Percentiles rank a stretch among this genome's conserved stretches.
phyloP scores from a whole-genome alignment of 768 basidiomycete genomes.

The Phanerochaete sordida region DNA sequence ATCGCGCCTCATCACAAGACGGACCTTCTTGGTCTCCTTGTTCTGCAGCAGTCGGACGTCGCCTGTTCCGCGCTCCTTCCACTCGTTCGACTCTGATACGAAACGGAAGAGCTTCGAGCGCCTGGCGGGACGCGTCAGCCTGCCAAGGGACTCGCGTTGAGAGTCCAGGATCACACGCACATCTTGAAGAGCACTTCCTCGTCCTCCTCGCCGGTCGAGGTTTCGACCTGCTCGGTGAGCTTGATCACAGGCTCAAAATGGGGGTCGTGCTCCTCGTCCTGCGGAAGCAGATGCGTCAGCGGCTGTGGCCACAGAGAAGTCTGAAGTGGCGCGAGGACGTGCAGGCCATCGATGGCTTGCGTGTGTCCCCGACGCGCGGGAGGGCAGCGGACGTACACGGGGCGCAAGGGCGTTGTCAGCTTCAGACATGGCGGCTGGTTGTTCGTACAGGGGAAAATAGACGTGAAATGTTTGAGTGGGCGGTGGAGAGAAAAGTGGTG shows the following conservation, averaged over 20 bases:
- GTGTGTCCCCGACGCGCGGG: neutral
- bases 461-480: conserved; percentile 10
- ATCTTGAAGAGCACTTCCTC: conserved; percentile 95
- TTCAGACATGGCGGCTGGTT: conserved; percentile 21
- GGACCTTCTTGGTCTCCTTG: conserved; percentile 86
- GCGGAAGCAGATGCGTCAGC: conserved; percentile 16
- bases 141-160: conserved; percentile 10
- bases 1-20: conserved; percentile 98
- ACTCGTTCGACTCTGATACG: conserved; percentile 70
- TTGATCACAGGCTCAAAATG: conserved; percentile 97
- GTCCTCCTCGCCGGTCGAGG: conserved; percentile 93
- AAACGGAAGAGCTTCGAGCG: conserved; percentile 98
- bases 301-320: conserved; percentile 4
- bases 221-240: conserved; percentile 93
- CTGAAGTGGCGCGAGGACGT: conserved; percentile 23
- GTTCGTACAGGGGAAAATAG: conserved; percentile 9
- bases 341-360: conserved; percentile 15
- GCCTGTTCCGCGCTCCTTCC: conserved; percentile 98
- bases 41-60: conserved; percentile 91
- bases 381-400: conserved; percentile 48
- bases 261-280: conserved; percentile 78
- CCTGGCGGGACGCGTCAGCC: conserved; percentile 43
- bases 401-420: conserved; percentile 61
- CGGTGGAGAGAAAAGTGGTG: conserved; percentile 15
- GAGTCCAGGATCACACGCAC: conserved; percentile 47